Percentiles rank a stretch among this genome's conserved stretches.
Evolutionary conservation across 306 rosid species (phyloP).

Genomic region (Mimosa pudica): DNA sequence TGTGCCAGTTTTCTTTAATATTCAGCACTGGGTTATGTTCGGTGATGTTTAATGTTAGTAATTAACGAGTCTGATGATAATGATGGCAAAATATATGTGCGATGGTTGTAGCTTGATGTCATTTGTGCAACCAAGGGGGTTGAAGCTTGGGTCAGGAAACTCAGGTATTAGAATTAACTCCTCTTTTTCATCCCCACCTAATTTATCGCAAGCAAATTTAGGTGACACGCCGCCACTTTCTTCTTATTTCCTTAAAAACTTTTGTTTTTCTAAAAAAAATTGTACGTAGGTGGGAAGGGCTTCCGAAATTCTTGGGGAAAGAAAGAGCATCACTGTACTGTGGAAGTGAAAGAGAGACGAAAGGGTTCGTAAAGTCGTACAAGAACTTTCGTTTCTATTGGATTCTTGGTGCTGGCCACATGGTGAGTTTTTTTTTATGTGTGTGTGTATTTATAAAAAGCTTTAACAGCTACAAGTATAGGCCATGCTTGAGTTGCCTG

Average conservation of each 20-base stretch:
- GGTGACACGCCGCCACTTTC: too few relatives aligned
- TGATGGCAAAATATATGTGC: constrained; percentile 3
- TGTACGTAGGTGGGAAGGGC: constrained; percentile 74
- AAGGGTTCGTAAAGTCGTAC: constrained; percentile 65
- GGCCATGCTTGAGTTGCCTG: not conserved
- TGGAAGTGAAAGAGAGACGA: constrained; percentile 48
- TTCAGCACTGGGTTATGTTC: not conserved
- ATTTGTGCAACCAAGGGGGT: constrained; percentile 61
- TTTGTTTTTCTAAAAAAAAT: not conserved
- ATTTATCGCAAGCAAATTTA: not conserved
- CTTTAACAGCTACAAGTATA: not conserved
- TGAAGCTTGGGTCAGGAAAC: constrained; percentile 63
- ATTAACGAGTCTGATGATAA: not conserved
- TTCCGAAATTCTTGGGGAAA: constrained; percentile 47
- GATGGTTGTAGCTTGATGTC: constrained; percentile 49
- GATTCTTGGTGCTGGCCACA: constrained; percentile 96
- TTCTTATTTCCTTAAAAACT: not conserved
- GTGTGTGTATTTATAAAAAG: too few relatives aligned
- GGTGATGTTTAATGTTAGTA: not conserved
- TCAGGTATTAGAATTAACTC: constrained; percentile 41
- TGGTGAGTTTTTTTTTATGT: constrained; percentile 53
- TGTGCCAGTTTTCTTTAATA: not conserved
- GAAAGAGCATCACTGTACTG: constrained; percentile 63
- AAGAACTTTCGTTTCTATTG: constrained; percentile 76
- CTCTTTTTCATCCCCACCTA: not conserved